Evolutionary conservation across 768 basidiomycete species (phyloP), one percentile per base, ranked within the genome.

Genomic region (Rhodotorula diobovata): DNA sequence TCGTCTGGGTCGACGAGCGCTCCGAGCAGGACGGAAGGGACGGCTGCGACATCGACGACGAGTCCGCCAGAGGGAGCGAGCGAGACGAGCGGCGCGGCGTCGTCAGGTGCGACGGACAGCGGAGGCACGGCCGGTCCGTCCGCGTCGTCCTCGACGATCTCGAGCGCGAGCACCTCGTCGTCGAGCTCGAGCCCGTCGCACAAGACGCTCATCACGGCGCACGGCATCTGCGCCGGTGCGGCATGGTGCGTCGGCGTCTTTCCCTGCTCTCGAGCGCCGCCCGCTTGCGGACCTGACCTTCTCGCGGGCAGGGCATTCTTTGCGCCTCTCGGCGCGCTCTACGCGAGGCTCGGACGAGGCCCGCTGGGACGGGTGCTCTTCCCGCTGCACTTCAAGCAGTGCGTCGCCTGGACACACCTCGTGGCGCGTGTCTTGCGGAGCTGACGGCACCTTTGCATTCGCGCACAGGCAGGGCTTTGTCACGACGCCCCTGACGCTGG

Each of bases 321-420:
- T 28, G 62, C 67, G 2, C 71, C 63, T 45, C 45, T 65, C 54
- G 67, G 59, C 30, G 67, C 64, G 4, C 67, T 72, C 28, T 68
- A 59, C 53, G 67, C 67, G 7, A 67, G 71, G 7, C 45, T 51
- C 28, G 71, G 46, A 2, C 34, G 71, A 21, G 60, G 63, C 0
- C 53, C 58, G 25, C 46, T 63, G 10, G 54, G 67, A 1, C 48
- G 51, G 23, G 64, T 51, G 9, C 54, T 57, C 15, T 68, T 68
- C 16, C 63, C 67, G 28, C 68, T 67, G 57, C 70, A 71, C 32
- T 71, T 71, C 28, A 16, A n/a, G 10, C 39, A 63, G 66, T 62
- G 28, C 7, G 64, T 64, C 28, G n/a, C n/a, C n/a, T n/a, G n/a
- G n/a, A n/a, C n/a, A n/a, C n/a, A n/a, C n/a, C n/a, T n/a, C n/a